phyloP scores from a whole-genome alignment of 208 protist species.

The Angomonas desouzai region DNA sequence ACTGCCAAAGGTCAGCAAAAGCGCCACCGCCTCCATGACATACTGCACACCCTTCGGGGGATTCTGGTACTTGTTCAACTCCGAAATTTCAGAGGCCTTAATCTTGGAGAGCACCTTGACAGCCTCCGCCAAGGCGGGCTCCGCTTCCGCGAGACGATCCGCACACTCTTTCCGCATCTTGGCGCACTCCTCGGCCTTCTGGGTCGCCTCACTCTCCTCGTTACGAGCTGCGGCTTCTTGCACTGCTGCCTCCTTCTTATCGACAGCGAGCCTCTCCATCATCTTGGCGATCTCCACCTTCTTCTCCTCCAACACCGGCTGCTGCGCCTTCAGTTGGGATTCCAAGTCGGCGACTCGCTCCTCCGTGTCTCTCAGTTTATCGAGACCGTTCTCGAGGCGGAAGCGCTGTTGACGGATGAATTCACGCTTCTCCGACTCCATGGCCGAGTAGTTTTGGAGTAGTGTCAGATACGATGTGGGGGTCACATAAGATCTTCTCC shows the following conservation, averaged over 20 bases:
- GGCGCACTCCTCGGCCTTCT: constrained; percentile 93
- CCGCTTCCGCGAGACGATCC: constrained; percentile 93
- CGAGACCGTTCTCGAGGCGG: constrained; percentile 93
- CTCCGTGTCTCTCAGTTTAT: constrained; percentile 93
- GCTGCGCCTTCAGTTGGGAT: constrained; percentile 90
- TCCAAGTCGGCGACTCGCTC: constrained; percentile 93
- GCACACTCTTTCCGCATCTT: constrained; percentile 91
- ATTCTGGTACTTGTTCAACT: constrained; percentile 95
- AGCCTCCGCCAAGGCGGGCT: constrained; percentile 94
- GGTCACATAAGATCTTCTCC: constrained; percentile 97
- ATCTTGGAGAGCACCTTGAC: constrained; percentile 93
- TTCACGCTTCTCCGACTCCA: constrained; percentile 81
- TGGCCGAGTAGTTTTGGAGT: constrained; percentile 84
- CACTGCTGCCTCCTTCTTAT: constrained; percentile 89
- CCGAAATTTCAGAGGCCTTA: constrained; percentile 95
- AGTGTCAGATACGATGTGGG: constrained; percentile 97
- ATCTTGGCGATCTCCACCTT: constrained; percentile 89
- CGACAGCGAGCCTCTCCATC: constrained; percentile 90
- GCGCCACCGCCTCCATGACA: constrained; percentile 97
- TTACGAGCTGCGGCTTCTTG: constrained; percentile 79
- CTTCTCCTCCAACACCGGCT: constrained; percentile 94
- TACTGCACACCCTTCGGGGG: constrained; percentile 96
- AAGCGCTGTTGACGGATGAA: constrained; percentile 79
- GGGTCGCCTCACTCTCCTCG: constrained; percentile 91
- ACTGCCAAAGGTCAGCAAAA: constrained; percentile 94